Evolutionary conservation across 495 filamentous ascomycete genomes (phyloP).

Genomic region (Annulohypoxylon stygium): DNA sequence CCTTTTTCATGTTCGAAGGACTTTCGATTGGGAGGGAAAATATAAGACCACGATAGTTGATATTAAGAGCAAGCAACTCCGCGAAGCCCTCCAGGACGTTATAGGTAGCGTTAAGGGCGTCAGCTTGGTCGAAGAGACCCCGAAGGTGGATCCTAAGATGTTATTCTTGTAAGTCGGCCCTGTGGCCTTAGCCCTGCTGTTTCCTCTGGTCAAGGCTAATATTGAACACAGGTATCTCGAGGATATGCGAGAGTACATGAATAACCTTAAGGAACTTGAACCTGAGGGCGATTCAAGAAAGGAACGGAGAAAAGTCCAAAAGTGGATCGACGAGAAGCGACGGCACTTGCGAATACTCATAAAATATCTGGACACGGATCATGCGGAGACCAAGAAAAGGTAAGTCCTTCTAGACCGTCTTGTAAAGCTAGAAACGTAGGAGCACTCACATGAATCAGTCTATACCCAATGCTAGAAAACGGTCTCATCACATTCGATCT

Average conservation of each 20-base stretch:
- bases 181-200: not conserved
- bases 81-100: conserved; percentile 77
- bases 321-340: conserved; percentile 74
- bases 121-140: conserved; percentile 83
- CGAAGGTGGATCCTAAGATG: conserved; percentile 85
- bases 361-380: conserved; percentile 86
- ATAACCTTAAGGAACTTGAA: conserved; percentile 71
- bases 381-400: conserved; percentile 78
- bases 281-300: conserved; percentile 64
- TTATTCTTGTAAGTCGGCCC: conserved; percentile 72
- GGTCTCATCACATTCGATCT: conserved; percentile 92
- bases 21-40: conserved; percentile 90
- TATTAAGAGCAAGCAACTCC: conserved; percentile 85
- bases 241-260: conserved; percentile 75
- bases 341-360: conserved; percentile 82
- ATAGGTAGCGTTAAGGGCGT: conserved; percentile 87
- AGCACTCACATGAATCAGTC: conserved; percentile 55
- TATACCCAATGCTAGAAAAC: conserved; percentile 85
- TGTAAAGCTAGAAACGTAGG: not conserved
- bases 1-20: conserved; percentile 86
- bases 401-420: conserved; percentile 5
- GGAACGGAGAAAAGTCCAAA: conserved; percentile 70
- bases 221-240: conserved; percentile 70
- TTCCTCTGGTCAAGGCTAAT: conserved; percentile 17
- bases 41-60: conserved; percentile 82